Evolutionary conservation across 1,284 basidiomycete genomes (phyloP).

Genomic region (Papiliotrema terrestris): DNA sequence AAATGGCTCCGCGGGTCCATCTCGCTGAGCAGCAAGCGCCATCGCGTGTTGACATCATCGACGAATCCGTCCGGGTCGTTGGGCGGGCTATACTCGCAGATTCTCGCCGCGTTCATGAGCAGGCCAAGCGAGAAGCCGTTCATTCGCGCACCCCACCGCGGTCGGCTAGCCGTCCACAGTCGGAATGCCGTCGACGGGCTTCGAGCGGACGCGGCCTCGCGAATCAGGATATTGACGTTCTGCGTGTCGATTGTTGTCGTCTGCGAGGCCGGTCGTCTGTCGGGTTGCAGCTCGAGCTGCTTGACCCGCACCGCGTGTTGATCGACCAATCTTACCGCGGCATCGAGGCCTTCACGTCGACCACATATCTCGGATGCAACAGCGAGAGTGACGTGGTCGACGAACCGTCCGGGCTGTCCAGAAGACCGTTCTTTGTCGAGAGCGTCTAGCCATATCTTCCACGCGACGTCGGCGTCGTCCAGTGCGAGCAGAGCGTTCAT

Average conservation of each 20-base stretch:
- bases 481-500: not conserved
- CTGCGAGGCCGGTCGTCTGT: not conserved
- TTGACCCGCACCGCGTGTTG: not conserved
- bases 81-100: conserved; percentile 6
- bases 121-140: conserved; percentile 30
- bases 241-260: conserved; percentile 23
- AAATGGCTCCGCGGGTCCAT: not conserved
- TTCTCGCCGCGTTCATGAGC: conserved; percentile 29
- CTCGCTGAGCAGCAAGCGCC: conserved; percentile 8
- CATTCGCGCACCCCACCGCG: conserved; percentile 34
- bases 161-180: conserved; percentile 28
- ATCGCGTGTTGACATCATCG: conserved; percentile 16
- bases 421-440: not conserved
- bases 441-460: not conserved
- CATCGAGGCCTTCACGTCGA: conserved; percentile 9
- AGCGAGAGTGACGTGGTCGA: conserved; percentile 29
- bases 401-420: not conserved
- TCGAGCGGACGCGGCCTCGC: conserved; percentile 13
- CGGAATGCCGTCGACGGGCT: conserved; percentile 30
- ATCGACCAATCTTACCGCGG: conserved; percentile 31
- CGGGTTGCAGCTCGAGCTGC: not conserved
- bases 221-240: conserved; percentile 34
- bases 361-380: conserved; percentile 26
- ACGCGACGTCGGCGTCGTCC: not conserved
- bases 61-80: conserved; percentile 5